Evolutionary conservation across 176 grass and related monocot species (phyloP).

Genomic region (Musa acuminata): DNA sequence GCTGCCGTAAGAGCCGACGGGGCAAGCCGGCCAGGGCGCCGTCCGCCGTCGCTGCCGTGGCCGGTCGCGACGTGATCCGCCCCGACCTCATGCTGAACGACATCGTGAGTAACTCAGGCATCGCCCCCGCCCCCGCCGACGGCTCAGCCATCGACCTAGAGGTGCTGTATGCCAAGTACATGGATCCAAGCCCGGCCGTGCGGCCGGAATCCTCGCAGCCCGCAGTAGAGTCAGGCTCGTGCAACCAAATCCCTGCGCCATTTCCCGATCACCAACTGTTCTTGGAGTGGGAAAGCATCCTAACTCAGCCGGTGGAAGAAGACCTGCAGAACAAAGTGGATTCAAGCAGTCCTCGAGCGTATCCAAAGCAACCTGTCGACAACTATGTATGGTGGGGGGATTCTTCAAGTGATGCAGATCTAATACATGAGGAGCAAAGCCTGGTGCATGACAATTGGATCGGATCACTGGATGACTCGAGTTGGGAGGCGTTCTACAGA

Average conservation of each 20-base stretch:
- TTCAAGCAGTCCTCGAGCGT: not conserved
- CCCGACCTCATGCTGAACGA: constrained; percentile 63
- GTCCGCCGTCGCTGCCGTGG: not conserved
- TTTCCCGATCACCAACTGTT: not conserved
- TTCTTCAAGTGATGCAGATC: not conserved
- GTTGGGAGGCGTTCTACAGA: constrained; percentile 51
- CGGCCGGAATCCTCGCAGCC: not conserved
- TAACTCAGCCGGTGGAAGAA: constrained; percentile 30
- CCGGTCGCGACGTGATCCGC: constrained; percentile 26
- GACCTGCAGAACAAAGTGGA: not conserved
- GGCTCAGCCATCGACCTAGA: constrained; percentile 54
- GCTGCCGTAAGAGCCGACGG: constrained; percentile 47
- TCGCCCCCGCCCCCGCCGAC: constrained; percentile 9
- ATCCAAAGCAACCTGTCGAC: constrained; percentile 38
- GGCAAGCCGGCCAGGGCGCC: constrained; percentile 29
- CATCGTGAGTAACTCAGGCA: constrained; percentile 33
- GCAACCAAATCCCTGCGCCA: not conserved
- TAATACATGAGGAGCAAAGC: constrained; percentile 23
- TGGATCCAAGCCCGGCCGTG: constrained; percentile 21
- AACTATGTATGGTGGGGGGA: not conserved
- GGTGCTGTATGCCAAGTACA: constrained; percentile 56
- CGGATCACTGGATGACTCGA: constrained; percentile 35
- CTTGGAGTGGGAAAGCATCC: not conserved
- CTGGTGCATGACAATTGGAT: constrained; percentile 36
- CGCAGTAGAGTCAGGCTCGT: no score